These are phyloP conservation scores for Helianthus tuberosus DNA, from an alignment of 129 eudicot species.

Conservation along the genomic window DNA sequence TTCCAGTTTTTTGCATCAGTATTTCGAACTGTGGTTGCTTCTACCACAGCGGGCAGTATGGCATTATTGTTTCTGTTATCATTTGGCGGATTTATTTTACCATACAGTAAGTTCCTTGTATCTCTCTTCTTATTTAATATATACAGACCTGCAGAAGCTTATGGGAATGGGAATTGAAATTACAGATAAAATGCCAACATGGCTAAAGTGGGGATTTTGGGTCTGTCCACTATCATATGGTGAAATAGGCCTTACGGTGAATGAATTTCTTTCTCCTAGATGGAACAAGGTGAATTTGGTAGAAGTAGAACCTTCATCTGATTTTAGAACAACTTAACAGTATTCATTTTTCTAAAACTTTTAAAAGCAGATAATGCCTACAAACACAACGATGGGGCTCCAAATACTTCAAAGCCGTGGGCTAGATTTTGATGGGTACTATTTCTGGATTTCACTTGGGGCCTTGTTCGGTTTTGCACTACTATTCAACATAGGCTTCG, in stretches of 20 bases:
- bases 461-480: constrained; percentile 56
- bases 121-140: constrained; percentile 8
- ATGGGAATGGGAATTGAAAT: constrained; percentile 10
- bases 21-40: constrained; percentile 53
- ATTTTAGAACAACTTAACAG: not conserved
- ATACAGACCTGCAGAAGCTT: not conserved
- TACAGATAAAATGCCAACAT: constrained; percentile 59
- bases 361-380: constrained; percentile 37
- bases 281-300: constrained; percentile 54
- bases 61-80: constrained; percentile 42
- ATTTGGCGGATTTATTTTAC: constrained; percentile 73
- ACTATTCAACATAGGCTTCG: constrained; percentile 60
- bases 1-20: constrained; percentile 61
- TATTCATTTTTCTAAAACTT: constrained; percentile 1
- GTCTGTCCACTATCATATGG: constrained; percentile 57
- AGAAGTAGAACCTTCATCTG: constrained; percentile 10
- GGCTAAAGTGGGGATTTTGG: constrained; percentile 74
- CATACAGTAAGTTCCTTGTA: constrained; percentile 44
- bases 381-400: constrained; percentile 61
- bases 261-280: constrained; percentile 65
- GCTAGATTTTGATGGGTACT: constrained; percentile 47
- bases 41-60: constrained; percentile 56
- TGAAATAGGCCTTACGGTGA: constrained; percentile 58
- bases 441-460: constrained; percentile 67
- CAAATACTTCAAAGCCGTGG: constrained; percentile 64